Percentiles rank a stretch among this genome's conserved stretches.
Conservation (phyloP, 192 early-diverging fungal species). For the Backusella parvicylindrica region DNA sequence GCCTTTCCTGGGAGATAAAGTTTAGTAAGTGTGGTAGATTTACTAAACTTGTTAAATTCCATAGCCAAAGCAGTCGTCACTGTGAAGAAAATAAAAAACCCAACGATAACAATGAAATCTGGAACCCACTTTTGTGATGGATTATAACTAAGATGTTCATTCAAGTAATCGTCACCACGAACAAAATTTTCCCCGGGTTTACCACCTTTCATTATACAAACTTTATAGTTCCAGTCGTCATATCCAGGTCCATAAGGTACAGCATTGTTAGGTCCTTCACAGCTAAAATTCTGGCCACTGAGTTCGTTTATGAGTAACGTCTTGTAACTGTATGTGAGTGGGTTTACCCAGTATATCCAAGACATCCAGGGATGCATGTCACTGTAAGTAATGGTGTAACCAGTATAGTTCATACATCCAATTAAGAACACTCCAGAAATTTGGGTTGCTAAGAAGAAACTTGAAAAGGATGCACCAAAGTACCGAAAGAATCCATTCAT, state of each 20-base stretch:
- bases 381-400: conserved; percentile 59
- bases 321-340: conserved; percentile 55
- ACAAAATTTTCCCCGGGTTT: conserved; percentile 51
- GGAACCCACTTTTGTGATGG: conserved; percentile 50
- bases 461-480: conserved; percentile 45
- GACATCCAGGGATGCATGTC: conserved; percentile 58
- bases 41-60: conserved; percentile 60
- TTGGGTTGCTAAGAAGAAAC: conserved; percentile 49
- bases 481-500: conserved; percentile 60
- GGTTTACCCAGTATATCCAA: conserved; percentile 64
- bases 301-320: conserved; percentile 62
- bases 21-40: conserved; percentile 47
- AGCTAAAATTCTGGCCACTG: conserved; percentile 42
- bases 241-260: conserved; percentile 37
- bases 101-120: conserved; percentile 55
- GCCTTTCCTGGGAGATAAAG: conserved; percentile 41
- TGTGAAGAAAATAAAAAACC: conserved; percentile 43
- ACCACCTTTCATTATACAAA: conserved; percentile 65
- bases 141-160: conserved; percentile 50
- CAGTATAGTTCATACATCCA: conserved; percentile 50
- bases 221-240: conserved; percentile 35
- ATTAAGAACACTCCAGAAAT: conserved; percentile 51
- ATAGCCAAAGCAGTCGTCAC: conserved; percentile 42
- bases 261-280: conserved; percentile 17
- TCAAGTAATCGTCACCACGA: conserved; percentile 57